Percentiles rank a stretch among this genome's conserved stretches.
Evolutionary conservation across 306 rosid genomes (phyloP).

Genomic region (Malus fusca): DNA sequence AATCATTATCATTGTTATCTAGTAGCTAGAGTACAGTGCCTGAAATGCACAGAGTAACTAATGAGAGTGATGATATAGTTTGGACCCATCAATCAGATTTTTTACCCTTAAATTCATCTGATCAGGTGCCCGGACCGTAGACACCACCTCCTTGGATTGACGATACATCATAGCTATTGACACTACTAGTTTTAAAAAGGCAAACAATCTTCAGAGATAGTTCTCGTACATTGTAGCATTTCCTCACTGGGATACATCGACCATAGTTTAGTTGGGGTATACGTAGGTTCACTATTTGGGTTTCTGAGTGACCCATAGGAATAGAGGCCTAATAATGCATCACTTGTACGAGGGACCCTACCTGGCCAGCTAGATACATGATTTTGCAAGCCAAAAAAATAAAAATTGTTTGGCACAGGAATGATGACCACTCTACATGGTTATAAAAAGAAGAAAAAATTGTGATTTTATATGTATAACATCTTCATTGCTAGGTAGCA

Average conservation of each 20-base stretch:
- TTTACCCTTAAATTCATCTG: conserved; percentile 24
- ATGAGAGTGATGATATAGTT: conserved; percentile 15
- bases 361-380: neutral
- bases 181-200: conserved; percentile 3
- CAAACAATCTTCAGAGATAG: conserved; percentile 25
- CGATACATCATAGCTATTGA: conserved; percentile 23
- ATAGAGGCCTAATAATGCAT: conserved; percentile 18
- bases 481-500: no score
- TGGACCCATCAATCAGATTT: conserved; percentile 30
- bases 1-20: neutral
- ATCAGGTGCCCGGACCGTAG: conserved; percentile 31
- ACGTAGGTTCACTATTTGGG: neutral
- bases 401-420: neutral
- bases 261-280: no score
- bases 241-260: conserved; percentile 9
- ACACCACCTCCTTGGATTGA: conserved; percentile 13
- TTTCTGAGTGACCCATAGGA: conserved; percentile 16
- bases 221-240: conserved; percentile 31
- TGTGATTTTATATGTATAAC: neutral
- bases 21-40: neutral
- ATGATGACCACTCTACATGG: neutral
- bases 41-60: conserved; percentile 9
- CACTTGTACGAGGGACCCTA: neutral
- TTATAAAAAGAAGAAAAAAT: neutral
- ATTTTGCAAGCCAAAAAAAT: conserved; percentile 4